Evolutionary conservation across 1,284 basidiomycete genomes (phyloP).

Genomic region (Pisolithus thermaeus): DNA sequence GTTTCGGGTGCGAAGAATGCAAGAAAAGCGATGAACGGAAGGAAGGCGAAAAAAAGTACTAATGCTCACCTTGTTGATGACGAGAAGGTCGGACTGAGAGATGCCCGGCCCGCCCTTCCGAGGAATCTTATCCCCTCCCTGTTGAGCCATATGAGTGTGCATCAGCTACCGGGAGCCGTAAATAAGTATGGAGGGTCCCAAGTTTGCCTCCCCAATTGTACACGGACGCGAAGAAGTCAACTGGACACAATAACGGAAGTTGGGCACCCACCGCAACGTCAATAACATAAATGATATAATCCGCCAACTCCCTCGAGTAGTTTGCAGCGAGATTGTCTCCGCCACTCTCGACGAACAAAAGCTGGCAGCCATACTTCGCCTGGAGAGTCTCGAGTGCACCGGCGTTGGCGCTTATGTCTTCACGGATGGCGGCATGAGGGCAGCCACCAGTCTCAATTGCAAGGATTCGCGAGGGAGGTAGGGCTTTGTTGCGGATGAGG

Average conservation of each 20-base stretch:
- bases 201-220: too few relatives aligned
- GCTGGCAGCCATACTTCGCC: slow-evolving; percentile 77
- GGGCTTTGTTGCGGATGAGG: slow-evolving; percentile 86
- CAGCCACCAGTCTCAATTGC: slow-evolving; percentile 98
- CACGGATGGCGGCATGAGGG: slow-evolving; percentile 92
- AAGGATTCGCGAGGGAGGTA: slow-evolving; percentile 81
- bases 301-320: slow-evolving; percentile 92
- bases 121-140: slow-evolving; percentile 97
- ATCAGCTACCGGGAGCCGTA: background rate
- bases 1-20: background rate
- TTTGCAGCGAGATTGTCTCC: slow-evolving; percentile 96
- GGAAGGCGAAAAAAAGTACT: background rate
- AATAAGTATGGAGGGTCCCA: too few relatives aligned
- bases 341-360: slow-evolving; percentile 92
- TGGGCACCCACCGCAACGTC: slow-evolving; percentile 60
- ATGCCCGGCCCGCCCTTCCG: slow-evolving; percentile 97
- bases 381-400: slow-evolving; percentile 94
- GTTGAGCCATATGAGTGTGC: background rate
- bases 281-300: slow-evolving; percentile 96
- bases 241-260: slow-evolving; percentile 7
- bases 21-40: background rate
- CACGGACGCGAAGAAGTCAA: slow-evolving; percentile 3
- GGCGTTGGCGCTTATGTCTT: slow-evolving; percentile 97
- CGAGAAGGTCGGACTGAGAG: slow-evolving; percentile 89
- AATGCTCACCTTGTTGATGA: slow-evolving; percentile 83